phyloP scores from a whole-genome alignment of 2,329 filamentous ascomycete species.

The Colletotrichum godetiae region DNA sequence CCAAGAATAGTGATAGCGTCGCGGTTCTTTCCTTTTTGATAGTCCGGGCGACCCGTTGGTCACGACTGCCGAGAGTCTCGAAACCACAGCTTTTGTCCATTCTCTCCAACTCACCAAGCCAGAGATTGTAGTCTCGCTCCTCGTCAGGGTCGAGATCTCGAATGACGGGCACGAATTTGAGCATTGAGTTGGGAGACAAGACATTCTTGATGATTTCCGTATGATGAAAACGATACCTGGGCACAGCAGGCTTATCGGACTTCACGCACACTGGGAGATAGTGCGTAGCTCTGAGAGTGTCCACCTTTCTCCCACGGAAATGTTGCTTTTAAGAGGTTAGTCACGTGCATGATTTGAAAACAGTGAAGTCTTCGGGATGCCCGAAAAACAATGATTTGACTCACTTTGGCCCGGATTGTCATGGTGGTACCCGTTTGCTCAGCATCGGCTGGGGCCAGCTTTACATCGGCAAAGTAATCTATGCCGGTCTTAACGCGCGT shows the following conservation, averaged over 20 bases:
- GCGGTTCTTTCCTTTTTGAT: conserved; percentile 64
- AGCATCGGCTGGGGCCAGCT: conserved; percentile 42
- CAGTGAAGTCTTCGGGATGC: not conserved
- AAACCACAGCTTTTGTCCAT: conserved; percentile 70
- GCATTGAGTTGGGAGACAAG: conserved; percentile 68
- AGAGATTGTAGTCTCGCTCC: conserved; percentile 65
- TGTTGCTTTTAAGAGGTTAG: conserved; percentile 50
- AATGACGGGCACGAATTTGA: conserved; percentile 70
- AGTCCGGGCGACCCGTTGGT: conserved; percentile 61
- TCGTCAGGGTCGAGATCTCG: conserved; percentile 68
- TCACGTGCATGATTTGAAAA: not conserved
- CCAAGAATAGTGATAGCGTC: conserved; percentile 63
- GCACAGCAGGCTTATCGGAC: conserved; percentile 63
- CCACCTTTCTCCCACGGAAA: conserved; percentile 53
- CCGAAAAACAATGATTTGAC: conserved; percentile 18
- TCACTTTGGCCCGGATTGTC: conserved; percentile 63
- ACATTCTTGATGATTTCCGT: conserved; percentile 70
- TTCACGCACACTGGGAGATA: conserved; percentile 58
- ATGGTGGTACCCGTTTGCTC: conserved; percentile 54
- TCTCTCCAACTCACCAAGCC: conserved; percentile 67
- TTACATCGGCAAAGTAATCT: conserved; percentile 61
- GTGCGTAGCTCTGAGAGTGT: conserved; percentile 52
- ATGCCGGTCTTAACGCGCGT: conserved; percentile 53
- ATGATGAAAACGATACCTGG: conserved; percentile 69
- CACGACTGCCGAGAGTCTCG: conserved; percentile 60